Evolutionary conservation across 176 grass and related monocot species (phyloP), one percentile per base, ranked within the genome.

Genomic region (Musa troglodytarum): DNA sequence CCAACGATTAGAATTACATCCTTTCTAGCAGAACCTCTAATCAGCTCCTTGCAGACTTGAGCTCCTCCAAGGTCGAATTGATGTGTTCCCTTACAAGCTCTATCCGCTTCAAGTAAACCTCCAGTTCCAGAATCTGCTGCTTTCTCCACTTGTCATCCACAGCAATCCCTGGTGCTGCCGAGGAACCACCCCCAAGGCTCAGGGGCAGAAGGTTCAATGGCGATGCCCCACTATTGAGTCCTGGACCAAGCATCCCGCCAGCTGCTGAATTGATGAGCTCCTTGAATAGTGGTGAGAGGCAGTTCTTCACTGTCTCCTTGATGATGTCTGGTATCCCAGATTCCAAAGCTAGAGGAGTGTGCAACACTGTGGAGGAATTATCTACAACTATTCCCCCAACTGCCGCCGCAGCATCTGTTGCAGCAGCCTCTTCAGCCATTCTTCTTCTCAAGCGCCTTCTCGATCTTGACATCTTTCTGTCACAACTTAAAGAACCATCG

Each of bases 31-130:
- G 71, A 74, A 74, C 52, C 71, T 74, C 71, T 14, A 5, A 74
- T 74, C 71, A 74, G 71, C 71, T 56, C 21, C 51, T 19, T 25
- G 74, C n/a, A 50, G 86, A 84, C 57, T 83, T 88, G 63, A 97
- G 93, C 51, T 97, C 90, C 77, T 88, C 81, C 76, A 97, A 73
- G 43, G 82, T 85, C 50, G 80, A 83, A 56, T 81, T 84, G 10
- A 84, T 83, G 78, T 90, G 90, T 43, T 93, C 88, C 71, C 85
- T 84, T 50, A 97, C 81, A 74, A 93, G 90, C 67, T 92, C 90
- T 79, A 97, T 83, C 76, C 93, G 73, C 29, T 85, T 81, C 75
- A 97, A 78, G 73, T 93, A 97, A 54, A 93, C 93, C 88, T 97
- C 90, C 85, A 97, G 86, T 82, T 97, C 90, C 8, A 90, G 79